A percentile compares a stretch with the other conserved stretches of the same genome.
Evolutionary conservation across 768 basidiomycete genomes (phyloP).

Genomic region (Clavulina sp.): DNA sequence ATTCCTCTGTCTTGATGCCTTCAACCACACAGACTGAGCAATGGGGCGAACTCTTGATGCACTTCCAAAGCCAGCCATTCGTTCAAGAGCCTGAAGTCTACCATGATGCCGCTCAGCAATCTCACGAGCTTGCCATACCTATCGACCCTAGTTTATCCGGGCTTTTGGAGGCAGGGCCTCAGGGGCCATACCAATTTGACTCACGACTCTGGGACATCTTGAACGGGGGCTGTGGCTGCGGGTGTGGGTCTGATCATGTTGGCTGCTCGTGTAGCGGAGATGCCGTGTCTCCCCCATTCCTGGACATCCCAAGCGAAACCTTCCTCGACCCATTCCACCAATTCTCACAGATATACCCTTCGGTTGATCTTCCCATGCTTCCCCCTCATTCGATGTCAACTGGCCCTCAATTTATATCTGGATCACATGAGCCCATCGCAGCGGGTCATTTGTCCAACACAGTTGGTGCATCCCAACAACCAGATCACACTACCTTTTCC

Average conservation of each 20-base stretch:
- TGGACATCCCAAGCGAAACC: not conserved
- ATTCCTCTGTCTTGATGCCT: too few species aligned
- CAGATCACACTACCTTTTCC: too few species aligned
- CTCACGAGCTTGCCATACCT: not conserved
- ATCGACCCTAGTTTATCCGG: not conserved
- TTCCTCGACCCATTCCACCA: constrained; percentile 1
- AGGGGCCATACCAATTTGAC: not conserved
- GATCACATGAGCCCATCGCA: too few species aligned
- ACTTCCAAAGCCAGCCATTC: too few species aligned
- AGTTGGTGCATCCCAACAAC: too few species aligned
- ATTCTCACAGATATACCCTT: not conserved
- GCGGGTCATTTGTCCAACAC: too few species aligned
- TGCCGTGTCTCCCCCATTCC: not conserved
- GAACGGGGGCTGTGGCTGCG: constrained; percentile 7
- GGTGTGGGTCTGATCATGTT: not conserved
- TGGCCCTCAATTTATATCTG: not conserved
- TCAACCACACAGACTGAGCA: too few species aligned
- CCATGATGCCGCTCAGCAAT: not conserved
- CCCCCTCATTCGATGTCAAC: not conserved
- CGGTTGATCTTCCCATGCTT: too few species aligned
- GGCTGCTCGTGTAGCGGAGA: constrained; percentile 4
- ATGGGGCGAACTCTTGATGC: too few species aligned
- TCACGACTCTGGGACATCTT: constrained; percentile 1
- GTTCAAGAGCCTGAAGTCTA: too few species aligned
- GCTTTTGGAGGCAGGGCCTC: not conserved